phyloP scores from a whole-genome alignment of 768 basidiomycete species.

The Lactifluus pinguis region DNA sequence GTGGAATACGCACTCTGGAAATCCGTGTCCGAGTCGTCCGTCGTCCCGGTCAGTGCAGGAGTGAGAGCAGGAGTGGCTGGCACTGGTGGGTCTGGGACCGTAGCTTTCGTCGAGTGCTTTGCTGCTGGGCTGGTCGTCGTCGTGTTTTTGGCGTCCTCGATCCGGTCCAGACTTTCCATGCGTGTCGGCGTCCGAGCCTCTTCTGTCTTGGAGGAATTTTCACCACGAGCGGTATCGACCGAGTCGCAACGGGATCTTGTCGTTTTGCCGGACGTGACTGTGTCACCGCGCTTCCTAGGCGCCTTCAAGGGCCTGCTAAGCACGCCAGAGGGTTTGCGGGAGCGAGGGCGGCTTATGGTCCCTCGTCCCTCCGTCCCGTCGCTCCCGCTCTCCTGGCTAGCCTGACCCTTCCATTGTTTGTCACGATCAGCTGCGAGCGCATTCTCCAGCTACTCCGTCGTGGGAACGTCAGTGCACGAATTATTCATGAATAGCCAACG shows the following conservation, averaged over 20 bases:
- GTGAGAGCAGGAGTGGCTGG: slow-evolving; percentile 21
- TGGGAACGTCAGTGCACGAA: background rate
- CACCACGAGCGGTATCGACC: slow-evolving; percentile 30
- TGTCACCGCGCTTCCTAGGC: slow-evolving; percentile 40
- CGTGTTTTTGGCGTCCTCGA: background rate
- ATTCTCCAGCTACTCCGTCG: slow-evolving; percentile 52
- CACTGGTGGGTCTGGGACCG: background rate
- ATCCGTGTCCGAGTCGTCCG: slow-evolving; percentile 34
- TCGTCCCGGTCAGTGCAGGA: slow-evolving; percentile 19
- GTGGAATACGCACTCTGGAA: slow-evolving; percentile 79
- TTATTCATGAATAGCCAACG: background rate
- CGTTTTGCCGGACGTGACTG: slow-evolving; percentile 39
- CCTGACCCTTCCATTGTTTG: slow-evolving; percentile 32
- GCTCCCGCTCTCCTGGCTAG: slow-evolving; percentile 48
- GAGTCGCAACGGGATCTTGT: slow-evolving; percentile 27
- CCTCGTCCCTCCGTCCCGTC: slow-evolving; percentile 30
- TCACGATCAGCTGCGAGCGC: slow-evolving; percentile 55
- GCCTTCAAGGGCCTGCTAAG: background rate
- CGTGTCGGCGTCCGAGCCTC: slow-evolving; percentile 6
- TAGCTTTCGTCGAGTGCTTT: background rate
- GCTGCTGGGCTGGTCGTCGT: too few species aligned
- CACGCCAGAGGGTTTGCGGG: slow-evolving; percentile 29
- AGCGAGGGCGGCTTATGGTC: slow-evolving; percentile 21
- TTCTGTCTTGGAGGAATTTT: background rate
- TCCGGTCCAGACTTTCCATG: background rate